Conservation (phyloP, 768 basidiomycete genomes). For the Tremella fuciformis region DNA sequence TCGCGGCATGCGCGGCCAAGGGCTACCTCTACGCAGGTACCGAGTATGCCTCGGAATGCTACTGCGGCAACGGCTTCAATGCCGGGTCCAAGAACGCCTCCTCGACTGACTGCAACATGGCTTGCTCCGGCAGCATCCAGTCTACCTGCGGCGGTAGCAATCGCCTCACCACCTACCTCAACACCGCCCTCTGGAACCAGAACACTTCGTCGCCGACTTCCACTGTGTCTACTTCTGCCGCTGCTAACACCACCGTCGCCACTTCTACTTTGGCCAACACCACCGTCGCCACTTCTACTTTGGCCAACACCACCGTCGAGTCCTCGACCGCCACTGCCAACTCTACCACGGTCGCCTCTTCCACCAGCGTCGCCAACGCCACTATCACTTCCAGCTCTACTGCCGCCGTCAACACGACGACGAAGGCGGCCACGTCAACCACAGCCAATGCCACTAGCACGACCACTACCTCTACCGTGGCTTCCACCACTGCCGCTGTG, state of each 20-base stretch:
- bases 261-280: neutral
- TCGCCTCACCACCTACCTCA: constrained; percentile 33
- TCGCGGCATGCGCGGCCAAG: constrained; percentile 59
- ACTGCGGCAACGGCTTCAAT: constrained; percentile 60
- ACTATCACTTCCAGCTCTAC: too few relatives aligned
- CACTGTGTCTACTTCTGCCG: neutral
- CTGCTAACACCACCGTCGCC: neutral
- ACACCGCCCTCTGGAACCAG: constrained; percentile 1
- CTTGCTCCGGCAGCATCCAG: constrained; percentile 60
- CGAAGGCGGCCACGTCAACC: neutral
- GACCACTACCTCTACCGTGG: neutral
- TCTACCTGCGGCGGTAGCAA: constrained; percentile 37
- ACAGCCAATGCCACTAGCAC: neutral
- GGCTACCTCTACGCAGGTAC: constrained; percentile 68
- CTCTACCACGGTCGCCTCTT: neutral
- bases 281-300: neutral
- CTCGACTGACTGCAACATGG: constrained; percentile 66
- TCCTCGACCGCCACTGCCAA: neutral
- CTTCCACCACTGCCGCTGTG: too few relatives aligned
- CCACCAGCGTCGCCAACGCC: neutral
- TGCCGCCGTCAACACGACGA: neutral
- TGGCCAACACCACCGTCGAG: neutral
- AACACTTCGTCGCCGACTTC: constrained; percentile 6
- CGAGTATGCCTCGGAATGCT: constrained; percentile 56
- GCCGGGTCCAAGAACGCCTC: constrained; percentile 59